A percentile compares a stretch with the other conserved stretches of the same genome.
Conservation (phyloP, 75 land plant species). For the Ceratopteris richardii region DNA sequence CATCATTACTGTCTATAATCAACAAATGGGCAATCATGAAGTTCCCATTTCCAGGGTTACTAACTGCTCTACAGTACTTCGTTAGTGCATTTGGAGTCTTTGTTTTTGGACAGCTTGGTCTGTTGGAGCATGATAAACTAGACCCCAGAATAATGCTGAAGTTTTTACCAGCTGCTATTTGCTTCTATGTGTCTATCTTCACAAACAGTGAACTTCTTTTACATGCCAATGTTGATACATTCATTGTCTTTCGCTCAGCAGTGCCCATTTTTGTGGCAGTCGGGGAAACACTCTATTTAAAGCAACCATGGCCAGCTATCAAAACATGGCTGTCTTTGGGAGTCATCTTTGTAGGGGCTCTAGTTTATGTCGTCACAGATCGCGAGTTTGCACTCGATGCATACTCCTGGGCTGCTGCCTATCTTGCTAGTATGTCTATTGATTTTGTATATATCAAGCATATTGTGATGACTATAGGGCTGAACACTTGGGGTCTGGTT, state of each 20-base stretch:
- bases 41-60: slow-evolving; percentile 86
- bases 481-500: slow-evolving; percentile 93
- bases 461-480: slow-evolving; percentile 90
- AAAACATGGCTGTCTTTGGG: slow-evolving; percentile 79
- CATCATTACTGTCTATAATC: slow-evolving; percentile 82
- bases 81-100: slow-evolving; percentile 73
- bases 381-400: slow-evolving; percentile 70
- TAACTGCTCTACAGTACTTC: slow-evolving; percentile 86
- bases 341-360: slow-evolving; percentile 75
- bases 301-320: slow-evolving; percentile 84
- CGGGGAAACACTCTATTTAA: slow-evolving; percentile 73
- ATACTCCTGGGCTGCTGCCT: slow-evolving; percentile 80
- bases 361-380: slow-evolving; percentile 77
- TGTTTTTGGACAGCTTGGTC: slow-evolving; percentile 45
- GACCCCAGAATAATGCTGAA: slow-evolving; percentile 57
- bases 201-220: slow-evolving; percentile 95
- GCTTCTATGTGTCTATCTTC: slow-evolving; percentile 80
- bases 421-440: slow-evolving; percentile 80
- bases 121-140: slow-evolving; percentile 66
- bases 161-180: slow-evolving; percentile 87
- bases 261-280: slow-evolving; percentile 93
- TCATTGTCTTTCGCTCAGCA: slow-evolving; percentile 83
- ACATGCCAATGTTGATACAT: slow-evolving; percentile 96
- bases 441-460: slow-evolving; percentile 98
- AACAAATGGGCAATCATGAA: slow-evolving; percentile 97